phyloP scores from a whole-genome alignment of 2,329 filamentous ascomycete genomes.

The Herpomyces periplanetae region DNA sequence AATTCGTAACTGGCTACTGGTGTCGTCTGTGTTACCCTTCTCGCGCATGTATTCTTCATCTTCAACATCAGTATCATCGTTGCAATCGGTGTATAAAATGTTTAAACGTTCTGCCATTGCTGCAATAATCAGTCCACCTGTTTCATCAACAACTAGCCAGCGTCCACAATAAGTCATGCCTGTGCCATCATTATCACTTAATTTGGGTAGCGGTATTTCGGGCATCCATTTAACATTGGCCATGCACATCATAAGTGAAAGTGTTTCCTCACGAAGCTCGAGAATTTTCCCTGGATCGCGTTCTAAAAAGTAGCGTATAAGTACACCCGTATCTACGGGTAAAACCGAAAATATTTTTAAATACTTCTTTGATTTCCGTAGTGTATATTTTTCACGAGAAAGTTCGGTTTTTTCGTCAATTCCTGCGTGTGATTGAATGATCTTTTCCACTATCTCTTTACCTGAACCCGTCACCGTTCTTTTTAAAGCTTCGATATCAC shows the following conservation, averaged over 20 bases:
- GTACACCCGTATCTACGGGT: slow-evolving; percentile 34
- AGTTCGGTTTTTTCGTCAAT: slow-evolving; percentile 82
- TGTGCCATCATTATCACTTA: slow-evolving; percentile 3
- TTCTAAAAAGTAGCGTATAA: slow-evolving; percentile 42
- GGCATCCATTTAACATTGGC: slow-evolving; percentile 42
- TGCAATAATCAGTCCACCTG: slow-evolving; percentile 38
- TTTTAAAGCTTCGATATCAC: slow-evolving; percentile 30
- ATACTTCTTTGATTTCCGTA: slow-evolving; percentile 78
- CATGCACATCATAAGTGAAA: slow-evolving; percentile 52
- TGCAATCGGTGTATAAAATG: slow-evolving; percentile 17
- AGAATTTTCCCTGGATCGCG: slow-evolving; percentile 42
- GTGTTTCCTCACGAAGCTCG: slow-evolving; percentile 47
- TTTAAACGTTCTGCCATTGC: slow-evolving; percentile 65
- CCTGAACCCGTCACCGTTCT: slow-evolving; percentile 34
- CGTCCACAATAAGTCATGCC: slow-evolving; percentile 13
- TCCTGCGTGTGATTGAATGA: slow-evolving; percentile 53
- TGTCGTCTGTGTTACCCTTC: slow-evolving; percentile 5
- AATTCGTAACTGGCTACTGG: not conserved
- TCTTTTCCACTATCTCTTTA: slow-evolving; percentile 61
- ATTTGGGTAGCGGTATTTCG: slow-evolving; percentile 3
- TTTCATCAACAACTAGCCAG: slow-evolving; percentile 58
- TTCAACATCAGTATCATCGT: slow-evolving; percentile 6
- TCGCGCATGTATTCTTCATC: slow-evolving; percentile 2
- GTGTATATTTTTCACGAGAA: slow-evolving; percentile 72
- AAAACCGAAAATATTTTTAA: slow-evolving; percentile 49